Conservation (phyloP, 2,329 filamentous ascomycete species). For the Diaporthe sp. region DNA sequence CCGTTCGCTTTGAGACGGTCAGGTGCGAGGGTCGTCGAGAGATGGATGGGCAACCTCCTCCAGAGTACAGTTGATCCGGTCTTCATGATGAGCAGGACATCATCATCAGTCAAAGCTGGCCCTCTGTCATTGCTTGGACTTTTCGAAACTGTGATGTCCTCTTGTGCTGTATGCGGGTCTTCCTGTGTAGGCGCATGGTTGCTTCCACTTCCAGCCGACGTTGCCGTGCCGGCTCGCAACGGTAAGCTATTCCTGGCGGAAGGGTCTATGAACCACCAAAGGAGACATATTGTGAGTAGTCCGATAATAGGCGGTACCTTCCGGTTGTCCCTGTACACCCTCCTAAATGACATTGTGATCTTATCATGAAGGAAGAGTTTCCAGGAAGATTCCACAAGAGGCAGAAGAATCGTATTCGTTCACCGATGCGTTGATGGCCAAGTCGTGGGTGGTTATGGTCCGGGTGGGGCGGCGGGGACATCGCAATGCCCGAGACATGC, state of each 20-base stretch:
- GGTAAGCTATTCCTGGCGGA: constrained; percentile 2
- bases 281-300: constrained; percentile 44
- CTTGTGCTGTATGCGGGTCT: not conserved
- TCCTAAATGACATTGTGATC: constrained; percentile 7
- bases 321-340: constrained; percentile 45
- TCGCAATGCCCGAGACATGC: not conserved
- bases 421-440: not conserved
- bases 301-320: constrained; percentile 46
- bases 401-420: not conserved
- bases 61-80: constrained; percentile 47
- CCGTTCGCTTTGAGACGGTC: constrained; percentile 45
- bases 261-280: constrained; percentile 45
- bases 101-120: not conserved
- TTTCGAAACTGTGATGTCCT: not conserved
- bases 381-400: not conserved
- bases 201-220: not conserved
- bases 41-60: constrained; percentile 47
- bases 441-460: not conserved
- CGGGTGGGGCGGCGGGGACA: constrained; percentile 10
- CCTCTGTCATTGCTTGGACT: not conserved
- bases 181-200: not conserved
- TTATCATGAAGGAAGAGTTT: not conserved
- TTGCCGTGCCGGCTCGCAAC: not conserved
- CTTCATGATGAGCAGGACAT: constrained; percentile 44
- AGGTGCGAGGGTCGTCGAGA: constrained; percentile 45